Evolutionary conservation across 257 asterid species (phyloP).

Genomic region (Mentha longifolia): DNA sequence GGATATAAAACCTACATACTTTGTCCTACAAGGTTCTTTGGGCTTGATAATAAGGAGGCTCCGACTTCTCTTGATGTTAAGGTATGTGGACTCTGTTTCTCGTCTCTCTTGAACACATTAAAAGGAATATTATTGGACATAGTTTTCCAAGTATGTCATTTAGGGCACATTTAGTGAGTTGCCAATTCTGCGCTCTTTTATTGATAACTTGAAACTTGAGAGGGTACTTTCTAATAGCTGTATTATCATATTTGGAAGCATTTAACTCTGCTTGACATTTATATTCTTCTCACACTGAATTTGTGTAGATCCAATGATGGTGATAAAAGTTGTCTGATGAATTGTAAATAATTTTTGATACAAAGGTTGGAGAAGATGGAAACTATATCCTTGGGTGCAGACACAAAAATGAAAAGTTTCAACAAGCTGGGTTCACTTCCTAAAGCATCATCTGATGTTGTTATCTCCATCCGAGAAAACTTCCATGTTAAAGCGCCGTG

Average conservation of each 20-base stretch:
- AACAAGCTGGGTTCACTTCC: neutral
- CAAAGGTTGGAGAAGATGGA: neutral
- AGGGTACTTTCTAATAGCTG: neutral
- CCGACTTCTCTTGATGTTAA: slow-evolving; percentile 34
- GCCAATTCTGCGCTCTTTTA: slow-evolving; percentile 1
- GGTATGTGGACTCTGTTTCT: slow-evolving; percentile 28
- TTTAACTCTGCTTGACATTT: slow-evolving; percentile 3
- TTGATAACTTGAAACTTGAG: neutral
- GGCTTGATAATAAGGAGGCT: slow-evolving; percentile 29
- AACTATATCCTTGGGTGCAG: neutral
- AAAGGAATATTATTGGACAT: slow-evolving; percentile 9
- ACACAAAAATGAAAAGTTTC: neutral
- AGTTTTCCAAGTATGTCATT: slow-evolving; percentile 6
- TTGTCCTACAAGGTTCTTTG: slow-evolving; percentile 25
- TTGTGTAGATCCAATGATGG: neutral
- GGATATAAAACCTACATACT: slow-evolving; percentile 19
- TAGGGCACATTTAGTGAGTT: neutral
- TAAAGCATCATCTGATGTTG: neutral
- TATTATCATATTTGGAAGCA: neutral
- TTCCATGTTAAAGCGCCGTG: neutral
- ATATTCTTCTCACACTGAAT: slow-evolving; percentile 4
- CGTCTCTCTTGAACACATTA: slow-evolving; percentile 5
- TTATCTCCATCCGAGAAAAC: no score
- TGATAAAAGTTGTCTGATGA: neutral
- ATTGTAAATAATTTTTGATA: neutral